Evolutionary conservation across 495 filamentous ascomycete species (phyloP).

Genomic region (Astrothelium subdiscretum): DNA sequence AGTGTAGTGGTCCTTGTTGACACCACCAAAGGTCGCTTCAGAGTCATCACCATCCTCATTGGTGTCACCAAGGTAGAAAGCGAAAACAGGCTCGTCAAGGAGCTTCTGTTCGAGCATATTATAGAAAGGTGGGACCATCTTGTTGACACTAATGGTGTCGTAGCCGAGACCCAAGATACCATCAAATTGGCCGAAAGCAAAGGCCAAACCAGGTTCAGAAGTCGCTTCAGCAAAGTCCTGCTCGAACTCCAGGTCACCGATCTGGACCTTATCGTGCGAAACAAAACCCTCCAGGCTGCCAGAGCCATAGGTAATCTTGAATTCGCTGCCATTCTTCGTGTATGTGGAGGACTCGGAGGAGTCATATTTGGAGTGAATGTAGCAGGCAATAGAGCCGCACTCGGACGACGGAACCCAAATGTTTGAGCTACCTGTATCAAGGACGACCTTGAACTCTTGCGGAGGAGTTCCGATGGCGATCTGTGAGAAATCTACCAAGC

Average conservation of each 20-base stretch:
- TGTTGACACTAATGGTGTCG: constrained; percentile 91
- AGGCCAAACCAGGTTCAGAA: constrained; percentile 85
- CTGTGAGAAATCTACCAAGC: constrained; percentile 80
- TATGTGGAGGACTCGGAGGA: constrained; percentile 81
- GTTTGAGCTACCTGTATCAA: constrained; percentile 98
- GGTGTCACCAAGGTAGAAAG: constrained; percentile 83
- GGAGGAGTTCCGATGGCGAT: constrained; percentile 86
- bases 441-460: constrained; percentile 94
- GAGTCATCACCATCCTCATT: constrained; percentile 64
- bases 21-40: constrained; percentile 83
- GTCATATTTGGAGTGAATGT: constrained; percentile 93
- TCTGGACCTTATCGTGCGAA: constrained; percentile 71
- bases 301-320: constrained; percentile 93
- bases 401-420: constrained; percentile 90
- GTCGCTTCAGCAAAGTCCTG: constrained; percentile 97
- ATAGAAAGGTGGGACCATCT: constrained; percentile 91
- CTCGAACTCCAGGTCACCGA: constrained; percentile 76
- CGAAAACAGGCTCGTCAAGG: constrained; percentile 85
- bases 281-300: constrained; percentile 91
- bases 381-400: constrained; percentile 96
- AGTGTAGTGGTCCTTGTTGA: constrained; percentile 74
- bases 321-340: constrained; percentile 82
- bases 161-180: constrained; percentile 95
- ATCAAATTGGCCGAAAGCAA: constrained; percentile 96
- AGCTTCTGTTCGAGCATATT: constrained; percentile 81